Evolutionary conservation across 805 yeast species (phyloP), one percentile per base, ranked within the genome.

Genomic region (Cyberlindnera euphorbiiphila): DNA sequence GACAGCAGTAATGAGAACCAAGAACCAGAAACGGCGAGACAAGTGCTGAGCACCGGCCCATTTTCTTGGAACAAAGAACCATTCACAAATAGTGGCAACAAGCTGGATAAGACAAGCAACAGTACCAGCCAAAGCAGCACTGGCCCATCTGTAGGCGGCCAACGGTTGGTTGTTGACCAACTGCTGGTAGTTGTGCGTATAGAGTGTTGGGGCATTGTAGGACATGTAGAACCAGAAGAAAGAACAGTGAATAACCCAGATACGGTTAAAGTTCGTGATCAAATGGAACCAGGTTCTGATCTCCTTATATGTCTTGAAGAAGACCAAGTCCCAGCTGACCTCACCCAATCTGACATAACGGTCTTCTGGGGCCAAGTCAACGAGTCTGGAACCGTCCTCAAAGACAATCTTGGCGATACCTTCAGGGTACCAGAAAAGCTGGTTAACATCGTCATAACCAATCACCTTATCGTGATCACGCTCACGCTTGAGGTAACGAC

Each of bases 21-120:
- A 65, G 60, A 89, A 83, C 71, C 81, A 59, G 54, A 93, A 71
- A 61, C 98, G 82, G 67, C 96, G 86, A 25, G 87, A 69, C 59
- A 93, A 75, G 62, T 85, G 96, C 69, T 91, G 98, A 62, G 98
- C 97, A 66, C 99, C 98, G 24, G 98, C 95, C 98, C 98, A 93
- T 53, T 82, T 78, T 67, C 98, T 82, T 51, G 98, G 98, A 45
- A 93, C 98, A 56, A 88, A 93, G 60, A 80, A 70, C 96, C 96
- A 91, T 67, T 93, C 98, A 56, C 85, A 77, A 25, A 88, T 42
- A 20, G 98, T 89, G 34, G 98, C 98, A 41, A 76, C 51, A 43
- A 93, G 72, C 67, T 93, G 96, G 55, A 93, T 76, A 34, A 75
- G 59, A 43, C 80, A 66, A 36, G 97, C 98, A 53, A 91, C 71